Percentiles rank a stretch among this genome's conserved stretches.
Evolutionary conservation across 1,139 yeast genomes (phyloP).

Genomic region (Wickerhamomyces sp.): DNA sequence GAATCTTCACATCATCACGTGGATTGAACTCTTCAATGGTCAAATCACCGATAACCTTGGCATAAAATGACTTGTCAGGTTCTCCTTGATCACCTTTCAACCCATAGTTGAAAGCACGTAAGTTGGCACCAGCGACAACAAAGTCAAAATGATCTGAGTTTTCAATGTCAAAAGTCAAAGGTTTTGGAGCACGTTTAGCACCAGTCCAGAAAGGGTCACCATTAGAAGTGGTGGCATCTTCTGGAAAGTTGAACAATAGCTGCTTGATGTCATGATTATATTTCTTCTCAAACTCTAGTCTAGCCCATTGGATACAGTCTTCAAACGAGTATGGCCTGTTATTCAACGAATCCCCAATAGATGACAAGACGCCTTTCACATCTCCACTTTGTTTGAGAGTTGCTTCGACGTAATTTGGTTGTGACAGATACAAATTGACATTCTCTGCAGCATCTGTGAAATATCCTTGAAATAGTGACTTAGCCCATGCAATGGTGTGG

Average conservation of each 20-base stretch:
- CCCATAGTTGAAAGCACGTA: constrained; percentile 88
- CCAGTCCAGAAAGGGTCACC: constrained; percentile 99
- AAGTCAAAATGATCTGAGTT: constrained; percentile 79
- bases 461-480: constrained; percentile 89
- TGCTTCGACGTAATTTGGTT: constrained; percentile 88
- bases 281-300: constrained; percentile 79
- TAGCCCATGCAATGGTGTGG: constrained; percentile 99
- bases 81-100: constrained; percentile 57
- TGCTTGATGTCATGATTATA: constrained; percentile 84
- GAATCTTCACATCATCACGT: constrained; percentile 70
- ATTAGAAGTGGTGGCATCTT: constrained; percentile 81
- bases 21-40: constrained; percentile 69
- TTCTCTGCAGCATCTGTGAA: constrained; percentile 89
- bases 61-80: constrained; percentile 38
- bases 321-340: constrained; percentile 87
- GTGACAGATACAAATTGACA: constrained; percentile 84
- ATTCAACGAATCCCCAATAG: constrained; percentile 65
- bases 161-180: constrained; percentile 68
- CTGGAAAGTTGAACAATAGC: constrained; percentile 88
- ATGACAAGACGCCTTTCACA: constrained; percentile 78
- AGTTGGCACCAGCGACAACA: constrained; percentile 82
- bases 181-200: constrained; percentile 92
- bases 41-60: constrained; percentile 44
- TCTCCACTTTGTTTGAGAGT: constrained; percentile 90
- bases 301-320: constrained; percentile 94